phyloP scores from a whole-genome alignment of 257 asterid genomes.

The Solanum boliviense region DNA sequence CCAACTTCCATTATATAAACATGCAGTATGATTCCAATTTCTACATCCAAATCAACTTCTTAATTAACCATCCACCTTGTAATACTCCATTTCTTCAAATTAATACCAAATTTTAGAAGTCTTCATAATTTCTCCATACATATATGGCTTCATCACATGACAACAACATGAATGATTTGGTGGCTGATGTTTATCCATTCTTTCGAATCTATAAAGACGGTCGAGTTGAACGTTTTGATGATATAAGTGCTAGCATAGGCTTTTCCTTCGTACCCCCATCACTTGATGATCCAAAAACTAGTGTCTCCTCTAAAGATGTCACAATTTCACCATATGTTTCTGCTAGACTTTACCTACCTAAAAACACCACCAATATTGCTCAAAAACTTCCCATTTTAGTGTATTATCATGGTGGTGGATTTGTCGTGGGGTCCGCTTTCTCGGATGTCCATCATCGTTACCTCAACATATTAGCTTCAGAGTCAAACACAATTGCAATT shows the following conservation, averaged over 20 bases:
- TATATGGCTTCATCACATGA: background rate
- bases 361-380: background rate
- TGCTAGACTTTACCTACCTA: slow-evolving; percentile 29
- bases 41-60: background rate
- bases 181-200: background rate
- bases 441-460: slow-evolving; percentile 1
- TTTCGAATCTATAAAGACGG: slow-evolving; percentile 31
- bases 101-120: too few species aligned
- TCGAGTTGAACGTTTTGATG: slow-evolving; percentile 16
- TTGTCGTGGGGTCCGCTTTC: slow-evolving; percentile 22
- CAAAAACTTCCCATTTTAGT: slow-evolving; percentile 28
- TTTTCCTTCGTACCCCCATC: slow-evolving; percentile 5
- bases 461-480: slow-evolving; percentile 1
- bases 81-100: too few species aligned
- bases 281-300: slow-evolving; percentile 18
- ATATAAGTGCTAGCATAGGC: background rate
- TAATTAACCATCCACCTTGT: too few species aligned
- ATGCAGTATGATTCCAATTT: background rate
- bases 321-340: slow-evolving; percentile 6
- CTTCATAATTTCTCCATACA: too few species aligned
- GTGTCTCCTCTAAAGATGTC: slow-evolving; percentile 21
- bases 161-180: background rate
- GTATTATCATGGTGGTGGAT: slow-evolving; percentile 38
- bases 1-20: background rate
- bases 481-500: background rate